Base-by-base conservation (phyloP, 306 rosid species). In the Dalbergia cochinchinensis region DNA sequence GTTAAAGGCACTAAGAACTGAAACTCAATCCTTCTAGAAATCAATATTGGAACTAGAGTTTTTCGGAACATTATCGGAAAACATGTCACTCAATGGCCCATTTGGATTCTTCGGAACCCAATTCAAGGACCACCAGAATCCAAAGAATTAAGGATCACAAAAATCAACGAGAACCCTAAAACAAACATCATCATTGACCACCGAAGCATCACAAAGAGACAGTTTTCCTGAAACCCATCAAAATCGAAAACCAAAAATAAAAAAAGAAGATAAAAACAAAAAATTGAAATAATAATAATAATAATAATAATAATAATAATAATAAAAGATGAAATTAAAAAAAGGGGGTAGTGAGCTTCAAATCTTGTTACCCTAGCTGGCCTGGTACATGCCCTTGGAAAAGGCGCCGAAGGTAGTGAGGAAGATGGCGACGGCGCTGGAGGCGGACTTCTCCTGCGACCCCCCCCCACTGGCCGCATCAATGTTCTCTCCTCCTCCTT, bases 311-410 rank as follows among this genome's bases (percentile, higher is more conserved):
- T 0, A 44, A 53, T 5, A 14, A 33, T 41, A 11, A 8, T 45
- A 35, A 39, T 33, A 8, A 48, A 48, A 18, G 47, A 7, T 8
- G 20, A 19, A 1, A 4, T 10, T 6, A 1, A 33, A 55, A 75
- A 47, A 42, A 65, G 65, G 16, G 39, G 55, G 59, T 6, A 16
- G 20, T n/a, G 5, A 90, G 98, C 98, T 91, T 75, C 99, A 94
- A 92, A 87, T 88, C 92, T 93, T 89, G 89, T 96, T 96, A 69
- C 99, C 99, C 88, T 91, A 83, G 54, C 99, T 98, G 45, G 93
- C 98, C 90, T 93, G 90, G 84, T 96, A 96, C 99, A 96, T 93
- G 74, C 99, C 99, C 94, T 93, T 93, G 7, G 99, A 93, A 88
- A 93, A 96, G 50, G 87, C 83, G 42, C 97, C 97, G 61, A 96